Evolutionary conservation across 441 rosid species (phyloP), one percentile per base, ranked within the genome.

Genomic region (Bruguiera hainesii): DNA sequence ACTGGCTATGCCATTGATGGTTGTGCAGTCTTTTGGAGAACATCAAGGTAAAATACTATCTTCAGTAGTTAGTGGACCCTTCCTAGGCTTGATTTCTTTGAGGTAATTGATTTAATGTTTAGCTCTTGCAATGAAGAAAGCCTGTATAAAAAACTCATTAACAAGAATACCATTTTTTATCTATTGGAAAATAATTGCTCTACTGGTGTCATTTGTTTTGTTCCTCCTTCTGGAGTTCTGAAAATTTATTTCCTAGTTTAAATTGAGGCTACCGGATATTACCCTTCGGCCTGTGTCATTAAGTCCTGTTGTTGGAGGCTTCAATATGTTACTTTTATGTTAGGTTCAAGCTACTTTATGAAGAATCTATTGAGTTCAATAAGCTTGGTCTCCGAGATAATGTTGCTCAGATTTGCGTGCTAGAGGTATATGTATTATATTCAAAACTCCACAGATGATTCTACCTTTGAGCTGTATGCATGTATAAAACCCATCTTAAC

Each of bases 361-460:
- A 95, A 75, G 99, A 91, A 81, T 78, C 82, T 75, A 84, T 91
- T 49, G 89, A 89, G 73, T 95, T 78, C 79, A 91, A 79, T 77
- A 87, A 83, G 80, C 83, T 83, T 78, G 91, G 93, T 66, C 94
- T 95, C 61, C 87, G 99, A 53, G 96, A 95, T 80, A 91, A 95
- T 84, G 98, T 95, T 84, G 98, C 97, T 72, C 99, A 95, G 83
- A 90, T 91, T 82, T 95, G 97, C 65, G 96, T 95, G 67, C 73
- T 95, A 70, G 97, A 89, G 99, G 99, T 91, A 79, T 48, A 26
- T 21, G 29, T 20, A 20, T 25, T 53, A 21, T 53, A 20, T 25
- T 53, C 0, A 4, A 53, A 53, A 9, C 15, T 53, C 5, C 29
- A 21, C 0, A 15, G 31, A 15, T 18, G 53, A 28, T 48, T 72